These are phyloP conservation scores for Suaeda aralocaspica DNA, from an alignment of 148 eudicot species.

Conservation along the genomic window DNA sequence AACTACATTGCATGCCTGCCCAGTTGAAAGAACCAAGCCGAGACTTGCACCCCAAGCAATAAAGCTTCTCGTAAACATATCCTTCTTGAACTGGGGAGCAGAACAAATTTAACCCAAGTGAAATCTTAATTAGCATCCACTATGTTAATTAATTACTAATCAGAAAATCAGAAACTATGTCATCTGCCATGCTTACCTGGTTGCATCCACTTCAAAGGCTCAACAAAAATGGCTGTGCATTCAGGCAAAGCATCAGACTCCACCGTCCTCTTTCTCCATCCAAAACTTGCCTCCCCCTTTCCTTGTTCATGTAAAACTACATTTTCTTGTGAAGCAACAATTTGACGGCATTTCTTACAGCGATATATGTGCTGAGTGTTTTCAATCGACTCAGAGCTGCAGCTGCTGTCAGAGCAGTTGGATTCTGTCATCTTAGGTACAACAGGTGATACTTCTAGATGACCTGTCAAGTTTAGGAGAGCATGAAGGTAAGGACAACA, in stretches of 20 bases:
- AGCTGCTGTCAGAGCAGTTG: constrained; percentile 24
- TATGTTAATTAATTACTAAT: too few species aligned
- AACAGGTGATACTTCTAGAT: not conserved
- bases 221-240: constrained; percentile 77
- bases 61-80: constrained; percentile 58
- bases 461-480: constrained; percentile 8
- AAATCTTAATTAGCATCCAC: constrained; percentile 10
- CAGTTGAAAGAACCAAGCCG: constrained; percentile 72
- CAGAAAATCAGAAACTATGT: not conserved
- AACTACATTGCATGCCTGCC: constrained; percentile 86
- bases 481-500: not conserved
- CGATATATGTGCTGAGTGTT: constrained; percentile 51
- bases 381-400: not conserved
- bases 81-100: constrained; percentile 66
- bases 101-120: not conserved
- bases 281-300: constrained; percentile 50
- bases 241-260: constrained; percentile 35
- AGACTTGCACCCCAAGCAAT: constrained; percentile 69
- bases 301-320: constrained; percentile 56
- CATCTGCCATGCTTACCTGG: constrained; percentile 30
- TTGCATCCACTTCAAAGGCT: constrained; percentile 95
- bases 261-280: constrained; percentile 49
- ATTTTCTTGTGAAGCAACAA: constrained; percentile 65
- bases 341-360: constrained; percentile 75
- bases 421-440: constrained; percentile 19